These are phyloP conservation scores for Colletotrichum shisoi DNA, from an alignment of 2,329 filamentous ascomycete genomes.

Conservation along the genomic window DNA sequence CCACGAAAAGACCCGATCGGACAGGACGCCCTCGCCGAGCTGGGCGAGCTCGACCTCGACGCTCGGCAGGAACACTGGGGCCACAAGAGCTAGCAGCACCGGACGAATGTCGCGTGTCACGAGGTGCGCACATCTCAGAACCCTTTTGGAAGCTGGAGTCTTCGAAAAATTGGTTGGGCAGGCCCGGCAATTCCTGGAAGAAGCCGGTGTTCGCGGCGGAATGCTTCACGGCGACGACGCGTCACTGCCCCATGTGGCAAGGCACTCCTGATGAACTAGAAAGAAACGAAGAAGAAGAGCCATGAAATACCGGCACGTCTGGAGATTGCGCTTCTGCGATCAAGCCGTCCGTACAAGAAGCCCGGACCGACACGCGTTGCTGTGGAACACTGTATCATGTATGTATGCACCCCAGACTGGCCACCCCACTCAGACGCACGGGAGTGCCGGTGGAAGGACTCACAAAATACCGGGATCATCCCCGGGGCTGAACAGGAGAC, in stretches of 20 bases:
- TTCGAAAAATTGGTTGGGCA: constrained; percentile 65
- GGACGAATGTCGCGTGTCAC: neutral
- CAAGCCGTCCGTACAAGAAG: neutral
- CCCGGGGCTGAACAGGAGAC: neutral
- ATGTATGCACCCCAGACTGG: constrained; percentile 1
- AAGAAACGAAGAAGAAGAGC: too few species aligned
- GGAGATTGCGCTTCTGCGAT: neutral
- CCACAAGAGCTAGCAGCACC: neutral
- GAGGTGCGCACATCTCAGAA: constrained; percentile 57
- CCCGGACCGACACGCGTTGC: neutral
- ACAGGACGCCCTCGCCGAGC: constrained; percentile 63
- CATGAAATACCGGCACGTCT: neutral
- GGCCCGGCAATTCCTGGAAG: constrained; percentile 61
- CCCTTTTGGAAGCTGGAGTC: constrained; percentile 61
- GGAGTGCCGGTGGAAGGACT: neutral
- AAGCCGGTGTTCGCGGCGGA: constrained; percentile 61
- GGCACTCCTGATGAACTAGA: too few species aligned
- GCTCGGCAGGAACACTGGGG: constrained; percentile 59
- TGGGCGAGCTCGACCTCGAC: constrained; percentile 55
- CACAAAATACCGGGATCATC: constrained; percentile 17
- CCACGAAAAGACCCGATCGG: constrained; percentile 62
- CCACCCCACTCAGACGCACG: too few species aligned
- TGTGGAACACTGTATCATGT: neutral
- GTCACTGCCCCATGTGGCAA: neutral
- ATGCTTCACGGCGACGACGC: constrained; percentile 50